Evolutionary conservation across 192 early-diverging fungal genomes (phyloP).

Genomic region (Rhizophlyctis rosea): DNA sequence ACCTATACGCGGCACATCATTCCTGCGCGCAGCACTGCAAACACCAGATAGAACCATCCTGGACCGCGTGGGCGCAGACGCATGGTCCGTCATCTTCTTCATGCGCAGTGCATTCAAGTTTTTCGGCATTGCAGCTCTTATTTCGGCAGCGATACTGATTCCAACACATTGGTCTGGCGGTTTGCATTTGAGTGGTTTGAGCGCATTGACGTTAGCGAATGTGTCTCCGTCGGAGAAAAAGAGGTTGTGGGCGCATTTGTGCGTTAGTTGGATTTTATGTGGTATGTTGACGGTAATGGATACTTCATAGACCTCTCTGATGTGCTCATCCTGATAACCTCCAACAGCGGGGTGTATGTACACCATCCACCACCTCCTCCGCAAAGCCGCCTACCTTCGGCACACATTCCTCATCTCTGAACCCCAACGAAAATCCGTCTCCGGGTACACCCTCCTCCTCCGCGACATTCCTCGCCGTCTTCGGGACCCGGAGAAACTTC

Average conservation of each 20-base stretch:
- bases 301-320: slow-evolving; percentile 8
- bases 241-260: slow-evolving; percentile 76
- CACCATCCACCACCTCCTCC: slow-evolving; percentile 60
- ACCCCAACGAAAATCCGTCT: slow-evolving; percentile 17
- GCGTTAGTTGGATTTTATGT: slow-evolving; percentile 46
- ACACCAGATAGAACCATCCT: not conserved
- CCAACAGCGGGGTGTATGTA: too few species aligned
- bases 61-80: not conserved
- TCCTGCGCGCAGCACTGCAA: not conserved
- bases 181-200: too few species aligned
- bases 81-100: slow-evolving; percentile 73
- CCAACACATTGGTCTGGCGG: too few species aligned
- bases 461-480: slow-evolving; percentile 64
- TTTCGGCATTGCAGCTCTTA: slow-evolving; percentile 55
- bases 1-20: too few species aligned
- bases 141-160: slow-evolving; percentile 59
- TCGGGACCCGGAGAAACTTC: slow-evolving; percentile 34
- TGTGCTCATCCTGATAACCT: not conserved
- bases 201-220: too few species aligned
- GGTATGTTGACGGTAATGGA: slow-evolving; percentile 41
- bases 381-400: slow-evolving; percentile 57
- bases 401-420: slow-evolving; percentile 34
- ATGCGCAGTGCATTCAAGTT: slow-evolving; percentile 63
- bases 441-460: slow-evolving; percentile 68
- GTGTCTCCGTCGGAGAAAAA: too few species aligned